These are phyloP conservation scores for Phlegmacium glaucopus DNA, from an alignment of 768 basidiomycete species.

Conservation along the genomic window DNA sequence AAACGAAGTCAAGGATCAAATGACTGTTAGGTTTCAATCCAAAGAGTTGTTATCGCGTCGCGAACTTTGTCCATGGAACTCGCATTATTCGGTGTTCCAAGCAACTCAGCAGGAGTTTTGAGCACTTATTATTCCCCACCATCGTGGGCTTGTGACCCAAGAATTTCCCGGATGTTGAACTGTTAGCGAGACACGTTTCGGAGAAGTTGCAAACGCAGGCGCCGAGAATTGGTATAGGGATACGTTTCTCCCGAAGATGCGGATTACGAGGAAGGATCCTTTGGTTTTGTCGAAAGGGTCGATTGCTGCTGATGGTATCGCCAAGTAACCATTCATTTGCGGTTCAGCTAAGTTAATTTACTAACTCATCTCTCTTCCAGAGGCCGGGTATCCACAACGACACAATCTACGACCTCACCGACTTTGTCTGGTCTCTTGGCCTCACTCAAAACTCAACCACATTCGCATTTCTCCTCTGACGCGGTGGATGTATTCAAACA, in stretches of 20 bases:
- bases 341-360: no score
- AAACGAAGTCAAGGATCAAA: slow-evolving; percentile 60
- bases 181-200: slow-evolving; percentile 72
- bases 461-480: slow-evolving; percentile 57
- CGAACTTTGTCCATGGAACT: slow-evolving; percentile 76
- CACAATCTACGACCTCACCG: slow-evolving; percentile 79
- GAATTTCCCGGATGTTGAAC: slow-evolving; percentile 61
- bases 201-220: slow-evolving; percentile 62
- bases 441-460: slow-evolving; percentile 43
- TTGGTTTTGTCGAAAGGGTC: slow-evolving; percentile 57
- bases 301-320: slow-evolving; percentile 44
- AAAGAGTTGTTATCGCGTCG: slow-evolving; percentile 81
- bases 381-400: slow-evolving; percentile 74
- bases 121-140: slow-evolving; percentile 81
- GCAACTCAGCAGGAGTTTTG: slow-evolving; percentile 63
- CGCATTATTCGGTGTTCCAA: slow-evolving; percentile 61
- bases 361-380: slow-evolving; percentile 32
- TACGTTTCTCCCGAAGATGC: no score
- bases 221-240: no score
- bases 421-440: slow-evolving; percentile 76
- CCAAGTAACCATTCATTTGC: slow-evolving; percentile 34
- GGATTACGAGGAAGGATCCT: slow-evolving; percentile 76
- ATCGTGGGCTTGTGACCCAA: slow-evolving; percentile 71
- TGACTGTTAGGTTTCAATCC: slow-evolving; percentile 84
- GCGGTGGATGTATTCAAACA: slow-evolving; percentile 74